These are phyloP conservation scores for Coemansia sp. DNA, from an alignment of 192 early-diverging fungal species.

Conservation along the genomic window DNA sequence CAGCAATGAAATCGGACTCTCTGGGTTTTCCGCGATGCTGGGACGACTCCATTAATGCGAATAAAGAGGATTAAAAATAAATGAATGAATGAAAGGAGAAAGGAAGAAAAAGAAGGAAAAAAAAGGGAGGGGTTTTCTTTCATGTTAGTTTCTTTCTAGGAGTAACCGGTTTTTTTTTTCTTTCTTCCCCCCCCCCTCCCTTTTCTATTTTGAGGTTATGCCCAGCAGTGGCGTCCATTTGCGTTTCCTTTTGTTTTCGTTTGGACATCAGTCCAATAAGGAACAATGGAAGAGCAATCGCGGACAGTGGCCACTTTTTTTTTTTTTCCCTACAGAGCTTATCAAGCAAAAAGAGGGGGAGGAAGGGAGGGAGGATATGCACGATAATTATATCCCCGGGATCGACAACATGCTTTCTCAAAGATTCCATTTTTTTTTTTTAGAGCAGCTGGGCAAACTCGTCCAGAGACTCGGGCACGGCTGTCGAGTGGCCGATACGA, in stretches of 20 bases:
- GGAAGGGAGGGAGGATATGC: too few species aligned
- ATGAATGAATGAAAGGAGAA: background rate
- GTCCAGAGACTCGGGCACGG: conserved; percentile 22
- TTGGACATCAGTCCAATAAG: background rate
- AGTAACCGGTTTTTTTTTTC: background rate
- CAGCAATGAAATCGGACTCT: conserved; percentile 14
- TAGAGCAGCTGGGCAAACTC: conserved; percentile 12
- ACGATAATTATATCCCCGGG: too few species aligned
- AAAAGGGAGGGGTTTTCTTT: too few species aligned
- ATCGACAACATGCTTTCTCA: too few species aligned
- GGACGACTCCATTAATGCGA: background rate
- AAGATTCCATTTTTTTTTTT: too few species aligned
- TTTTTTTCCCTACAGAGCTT: too few species aligned
- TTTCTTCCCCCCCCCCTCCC: background rate
- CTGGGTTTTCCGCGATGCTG: background rate
- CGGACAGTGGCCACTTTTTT: too few species aligned
- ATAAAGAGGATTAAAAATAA: background rate
- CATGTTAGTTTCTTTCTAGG: too few species aligned
- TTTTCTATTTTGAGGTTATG: background rate
- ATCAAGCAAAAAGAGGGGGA: too few species aligned
- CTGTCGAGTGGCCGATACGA: conserved; percentile 12
- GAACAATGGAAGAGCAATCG: background rate
- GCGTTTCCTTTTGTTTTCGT: conserved; percentile 1
- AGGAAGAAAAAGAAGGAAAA: background rate
- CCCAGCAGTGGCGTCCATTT: too few species aligned